A percentile compares a stretch with the other conserved stretches of the same genome.
Conservation (phyloP, 1,284 basidiomycete species). For the Ceratobasidium sp. region DNA sequence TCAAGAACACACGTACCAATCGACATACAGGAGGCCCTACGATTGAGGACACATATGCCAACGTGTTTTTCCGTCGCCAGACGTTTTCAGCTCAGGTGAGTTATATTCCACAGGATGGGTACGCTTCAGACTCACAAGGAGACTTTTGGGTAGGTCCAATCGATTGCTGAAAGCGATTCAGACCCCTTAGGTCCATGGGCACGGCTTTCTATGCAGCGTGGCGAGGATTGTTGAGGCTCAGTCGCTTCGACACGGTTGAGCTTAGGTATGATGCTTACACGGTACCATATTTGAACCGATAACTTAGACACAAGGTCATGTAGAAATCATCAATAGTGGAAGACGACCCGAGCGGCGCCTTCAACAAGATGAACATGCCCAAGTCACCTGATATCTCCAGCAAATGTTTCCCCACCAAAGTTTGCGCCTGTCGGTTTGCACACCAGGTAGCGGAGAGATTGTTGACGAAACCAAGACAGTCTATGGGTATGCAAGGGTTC, state of each 20-base stretch:
- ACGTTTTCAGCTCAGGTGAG: background rate
- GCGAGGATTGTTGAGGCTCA: background rate
- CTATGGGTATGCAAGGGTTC: background rate
- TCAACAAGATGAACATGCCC: constrained; percentile 9
- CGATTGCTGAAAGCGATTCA: constrained; percentile 1
- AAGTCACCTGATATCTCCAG: constrained; percentile 7
- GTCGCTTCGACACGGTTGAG: background rate
- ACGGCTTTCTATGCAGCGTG: background rate
- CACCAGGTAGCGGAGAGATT: constrained; percentile 2
- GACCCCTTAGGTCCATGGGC: constrained; percentile 1
- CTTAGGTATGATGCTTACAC: background rate
- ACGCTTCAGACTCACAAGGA: background rate
- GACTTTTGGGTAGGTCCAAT: background rate
- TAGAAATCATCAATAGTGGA: background rate
- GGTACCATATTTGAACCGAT: background rate
- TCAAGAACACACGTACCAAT: constrained; percentile 18
- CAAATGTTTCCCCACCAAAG: background rate
- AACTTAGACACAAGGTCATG: background rate
- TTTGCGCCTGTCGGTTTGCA: constrained; percentile 13
- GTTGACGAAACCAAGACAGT: background rate
- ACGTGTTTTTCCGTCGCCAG: constrained; percentile 18
- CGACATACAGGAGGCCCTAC: constrained; percentile 1
- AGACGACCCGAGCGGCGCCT: background rate
- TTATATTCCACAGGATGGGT: background rate
- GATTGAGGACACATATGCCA: constrained; percentile 18